Evolutionary conservation across 148 eudicot genomes (phyloP).

Genomic region (Salicornia ramosissima): DNA sequence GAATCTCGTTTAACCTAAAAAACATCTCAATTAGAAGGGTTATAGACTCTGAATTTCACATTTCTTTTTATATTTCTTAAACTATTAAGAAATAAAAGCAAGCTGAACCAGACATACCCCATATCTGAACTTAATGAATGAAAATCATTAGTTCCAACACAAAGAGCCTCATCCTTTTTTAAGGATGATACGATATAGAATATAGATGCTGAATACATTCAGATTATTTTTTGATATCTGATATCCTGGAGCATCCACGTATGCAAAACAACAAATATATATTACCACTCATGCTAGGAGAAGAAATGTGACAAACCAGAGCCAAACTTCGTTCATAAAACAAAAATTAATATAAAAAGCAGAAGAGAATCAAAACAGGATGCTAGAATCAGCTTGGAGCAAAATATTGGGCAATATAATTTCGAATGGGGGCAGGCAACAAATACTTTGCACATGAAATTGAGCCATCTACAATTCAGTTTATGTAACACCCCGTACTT

Average conservation of each 20-base stretch:
- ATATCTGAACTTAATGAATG: too few relatives aligned
- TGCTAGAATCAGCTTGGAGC: constrained; percentile 57
- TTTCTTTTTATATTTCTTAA: too few relatives aligned
- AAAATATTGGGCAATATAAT: too few relatives aligned
- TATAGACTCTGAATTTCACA: background rate
- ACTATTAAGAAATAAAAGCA: too few relatives aligned
- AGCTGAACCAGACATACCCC: too few relatives aligned
- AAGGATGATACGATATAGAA: constrained; percentile 84
- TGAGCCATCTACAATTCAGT: too few relatives aligned
- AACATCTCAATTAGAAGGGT: constrained; percentile 8
- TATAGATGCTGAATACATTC: constrained; percentile 88
- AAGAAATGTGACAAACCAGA: constrained; percentile 3
- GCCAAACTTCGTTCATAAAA: too few relatives aligned
- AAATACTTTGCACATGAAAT: too few relatives aligned
- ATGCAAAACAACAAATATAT: constrained; percentile 96
- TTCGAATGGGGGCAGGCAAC: too few relatives aligned
- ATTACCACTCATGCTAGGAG: constrained; percentile 57
- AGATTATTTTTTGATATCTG: constrained; percentile 94
- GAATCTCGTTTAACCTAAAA: constrained; percentile 90
- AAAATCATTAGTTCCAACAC: too few relatives aligned
- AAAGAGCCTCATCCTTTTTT: constrained; percentile 55
- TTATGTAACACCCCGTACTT: too few relatives aligned
- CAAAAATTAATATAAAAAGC: constrained; percentile 6
- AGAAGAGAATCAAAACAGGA: too few relatives aligned
- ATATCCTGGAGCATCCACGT: constrained; percentile 99